Percentiles rank a stretch among this genome's conserved stretches.
Conservation (phyloP, 306 rosid species). For the Vicia villosa region DNA sequence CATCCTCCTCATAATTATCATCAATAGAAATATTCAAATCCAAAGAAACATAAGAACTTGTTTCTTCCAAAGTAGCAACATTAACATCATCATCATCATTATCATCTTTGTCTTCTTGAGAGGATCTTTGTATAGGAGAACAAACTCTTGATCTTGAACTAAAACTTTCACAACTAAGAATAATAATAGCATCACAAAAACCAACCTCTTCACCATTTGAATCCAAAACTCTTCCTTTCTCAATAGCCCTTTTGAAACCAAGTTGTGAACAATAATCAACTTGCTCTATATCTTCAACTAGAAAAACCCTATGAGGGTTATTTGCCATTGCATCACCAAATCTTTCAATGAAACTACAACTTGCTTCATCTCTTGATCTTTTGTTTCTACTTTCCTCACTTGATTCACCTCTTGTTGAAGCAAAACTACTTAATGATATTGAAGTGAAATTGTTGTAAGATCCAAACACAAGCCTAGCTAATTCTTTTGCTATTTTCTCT, state of each 20-base stretch:
- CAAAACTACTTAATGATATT: constrained; percentile 71
- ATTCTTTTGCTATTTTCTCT: constrained; percentile 71
- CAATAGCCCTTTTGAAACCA: constrained; percentile 85
- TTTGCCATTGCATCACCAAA: constrained; percentile 59
- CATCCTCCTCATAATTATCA: constrained; percentile 41
- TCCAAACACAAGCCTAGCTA: constrained; percentile 71
- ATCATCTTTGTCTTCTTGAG: constrained; percentile 30
- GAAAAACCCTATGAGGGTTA: constrained; percentile 84
- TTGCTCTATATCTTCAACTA: constrained; percentile 85
- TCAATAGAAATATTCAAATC: constrained; percentile 92
- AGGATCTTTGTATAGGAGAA: constrained; percentile 64
- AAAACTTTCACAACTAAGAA: constrained; percentile 78
- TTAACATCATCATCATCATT: constrained; percentile 9
- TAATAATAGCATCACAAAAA: constrained; percentile 73
- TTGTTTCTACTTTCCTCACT: constrained; percentile 68
- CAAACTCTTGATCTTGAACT: constrained; percentile 85
- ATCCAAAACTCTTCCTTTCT: constrained; percentile 58
- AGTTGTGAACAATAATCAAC: constrained; percentile 80
- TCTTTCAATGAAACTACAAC: constrained; percentile 70
- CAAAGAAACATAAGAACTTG: constrained; percentile 61
- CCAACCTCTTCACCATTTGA: constrained; percentile 66
- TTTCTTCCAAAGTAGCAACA: constrained; percentile 41
- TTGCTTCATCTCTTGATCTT: constrained; percentile 74
- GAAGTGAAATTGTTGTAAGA: constrained; percentile 58
- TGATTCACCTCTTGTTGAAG: constrained; percentile 80